Conservation (phyloP, 2,329 filamentous ascomycete species). For the Plectosphaerella cucumerina region DNA sequence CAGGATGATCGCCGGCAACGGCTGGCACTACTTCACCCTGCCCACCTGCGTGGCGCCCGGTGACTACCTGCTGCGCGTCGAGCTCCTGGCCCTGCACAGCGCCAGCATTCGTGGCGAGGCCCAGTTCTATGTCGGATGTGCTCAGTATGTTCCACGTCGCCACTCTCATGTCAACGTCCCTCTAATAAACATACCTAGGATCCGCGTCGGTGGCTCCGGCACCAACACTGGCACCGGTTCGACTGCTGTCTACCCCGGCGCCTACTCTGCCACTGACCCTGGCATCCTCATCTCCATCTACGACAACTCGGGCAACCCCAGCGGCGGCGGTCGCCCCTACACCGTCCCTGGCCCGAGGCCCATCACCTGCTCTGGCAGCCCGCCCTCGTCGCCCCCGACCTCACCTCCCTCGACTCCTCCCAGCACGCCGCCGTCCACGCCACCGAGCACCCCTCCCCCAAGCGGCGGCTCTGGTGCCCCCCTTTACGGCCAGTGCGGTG, state of each 20-base stretch:
- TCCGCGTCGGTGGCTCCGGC: slow-evolving; percentile 19
- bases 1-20: slow-evolving; percentile 13
- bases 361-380: slow-evolving; percentile 4
- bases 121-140: slow-evolving; percentile 20
- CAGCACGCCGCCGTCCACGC: slow-evolving; percentile 1
- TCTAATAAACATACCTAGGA: too few relatives aligned
- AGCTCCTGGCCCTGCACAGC: slow-evolving; percentile 36
- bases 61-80: slow-evolving; percentile 36
- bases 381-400: neutral
- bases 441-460: slow-evolving; percentile 5
- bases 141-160: too few relatives aligned
- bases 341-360: slow-evolving; percentile 26
- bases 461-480: slow-evolving; percentile 6
- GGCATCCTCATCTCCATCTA: slow-evolving; percentile 25
- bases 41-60: slow-evolving; percentile 33
- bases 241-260: slow-evolving; percentile 21
- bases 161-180: too few relatives aligned
- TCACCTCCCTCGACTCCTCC: slow-evolving; percentile 2
- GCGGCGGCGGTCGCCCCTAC: slow-evolving; percentile 23
- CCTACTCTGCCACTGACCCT: slow-evolving; percentile 18
- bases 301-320: slow-evolving; percentile 19
- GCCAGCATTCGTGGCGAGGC: slow-evolving; percentile 19
- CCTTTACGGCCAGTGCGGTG: slow-evolving; percentile 18
- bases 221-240: slow-evolving; percentile 15
- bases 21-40: slow-evolving; percentile 31